Evolutionary conservation across 2,329 filamentous ascomycete genomes (phyloP), one percentile per base, ranked within the genome.

Genomic region (Lecanicillium sp.): DNA sequence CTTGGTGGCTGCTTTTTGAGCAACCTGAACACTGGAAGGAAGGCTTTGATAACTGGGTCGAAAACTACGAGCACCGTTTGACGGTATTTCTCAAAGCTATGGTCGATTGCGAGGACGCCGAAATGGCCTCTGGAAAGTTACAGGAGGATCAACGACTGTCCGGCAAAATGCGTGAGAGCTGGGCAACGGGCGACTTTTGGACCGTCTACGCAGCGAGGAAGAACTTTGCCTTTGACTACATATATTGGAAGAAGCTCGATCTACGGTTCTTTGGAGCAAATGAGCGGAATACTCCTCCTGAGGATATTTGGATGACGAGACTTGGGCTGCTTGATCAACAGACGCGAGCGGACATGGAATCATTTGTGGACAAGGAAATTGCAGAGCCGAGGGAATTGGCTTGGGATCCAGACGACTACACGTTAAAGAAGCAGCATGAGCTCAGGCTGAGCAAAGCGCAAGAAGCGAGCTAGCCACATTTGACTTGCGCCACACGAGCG

Each of bases 1-100:
- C 35, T 4, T 25, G 35, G 35, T 37, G 28, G 18, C 17, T 37
- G 28, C 16, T 37, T 14, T 13, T 37, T 8, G 29, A 37, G 11
- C 17, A 37, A 19, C 29, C 35, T 13, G 18, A 37, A 32, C 32
- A 37, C n/a, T 37, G 35, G 28, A 18, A 17, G 11, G 2, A 17
- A 4, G 29, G 28, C 5, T 6, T 37, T 4, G 35, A 25, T 16
- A 19, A 31, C 3, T 20, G 17, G 28, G 3, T 7, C 8, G 18
- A 7, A 5, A 5, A n/a, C 4, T 37, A n/a, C 5, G 1, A 22
- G 20, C 5, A 11, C 14, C 35, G 35, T 15, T n/a, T 37, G 18
- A 28, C 12, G 3, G 17, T 14, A 12, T 37, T 32, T 13, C 15
- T 31, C 4, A 9, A 9, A 16, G 35, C 18, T 17, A 20, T 37